These are phyloP conservation scores for Candida adriatica DNA, from an alignment of 805 yeast genomes.

Conservation along the genomic window DNA sequence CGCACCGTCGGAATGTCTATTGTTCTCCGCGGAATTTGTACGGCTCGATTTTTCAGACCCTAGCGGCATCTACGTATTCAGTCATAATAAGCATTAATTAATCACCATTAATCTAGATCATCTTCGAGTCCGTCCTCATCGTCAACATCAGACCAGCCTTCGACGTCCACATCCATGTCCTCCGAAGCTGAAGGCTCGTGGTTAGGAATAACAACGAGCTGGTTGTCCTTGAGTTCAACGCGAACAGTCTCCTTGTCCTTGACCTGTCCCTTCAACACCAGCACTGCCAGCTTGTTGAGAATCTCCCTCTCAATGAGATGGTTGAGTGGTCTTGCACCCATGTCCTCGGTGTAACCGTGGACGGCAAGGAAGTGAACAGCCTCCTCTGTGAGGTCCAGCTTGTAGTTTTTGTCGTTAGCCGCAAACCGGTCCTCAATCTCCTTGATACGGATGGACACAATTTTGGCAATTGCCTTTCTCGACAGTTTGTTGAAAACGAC, in stretches of 20 bases:
- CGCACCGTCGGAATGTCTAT: too few species aligned
- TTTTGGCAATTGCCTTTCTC: slow-evolving; percentile 85
- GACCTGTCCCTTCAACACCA: slow-evolving; percentile 80
- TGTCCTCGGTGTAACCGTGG: slow-evolving; percentile 84
- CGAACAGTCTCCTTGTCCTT: slow-evolving; percentile 81
- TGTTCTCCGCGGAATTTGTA: too few species aligned
- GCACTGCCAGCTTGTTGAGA: slow-evolving; percentile 82
- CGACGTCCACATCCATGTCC: slow-evolving; percentile 47
- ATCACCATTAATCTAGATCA: too few species aligned
- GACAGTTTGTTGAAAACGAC: slow-evolving; percentile 91
- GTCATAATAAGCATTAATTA: too few species aligned
- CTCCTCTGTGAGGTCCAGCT: slow-evolving; percentile 61
- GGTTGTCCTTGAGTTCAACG: slow-evolving; percentile 48
- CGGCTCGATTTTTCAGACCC: too few species aligned
- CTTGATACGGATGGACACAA: slow-evolving; percentile 74
- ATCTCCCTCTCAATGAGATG: slow-evolving; percentile 86
- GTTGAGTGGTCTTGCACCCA: slow-evolving; percentile 96
- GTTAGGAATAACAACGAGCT: slow-evolving; percentile 78
- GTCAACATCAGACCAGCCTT: slow-evolving; percentile 55
- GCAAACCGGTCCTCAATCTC: slow-evolving; percentile 86
- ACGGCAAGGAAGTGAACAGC: slow-evolving; percentile 79
- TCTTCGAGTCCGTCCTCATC: slow-evolving; percentile 55
- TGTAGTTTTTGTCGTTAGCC: slow-evolving; percentile 72
- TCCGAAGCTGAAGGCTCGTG: slow-evolving; percentile 49
- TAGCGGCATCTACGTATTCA: too few species aligned